Evolutionary conservation across 176 grass and related monocot genomes (phyloP).

Genomic region (Canna indica): DNA sequence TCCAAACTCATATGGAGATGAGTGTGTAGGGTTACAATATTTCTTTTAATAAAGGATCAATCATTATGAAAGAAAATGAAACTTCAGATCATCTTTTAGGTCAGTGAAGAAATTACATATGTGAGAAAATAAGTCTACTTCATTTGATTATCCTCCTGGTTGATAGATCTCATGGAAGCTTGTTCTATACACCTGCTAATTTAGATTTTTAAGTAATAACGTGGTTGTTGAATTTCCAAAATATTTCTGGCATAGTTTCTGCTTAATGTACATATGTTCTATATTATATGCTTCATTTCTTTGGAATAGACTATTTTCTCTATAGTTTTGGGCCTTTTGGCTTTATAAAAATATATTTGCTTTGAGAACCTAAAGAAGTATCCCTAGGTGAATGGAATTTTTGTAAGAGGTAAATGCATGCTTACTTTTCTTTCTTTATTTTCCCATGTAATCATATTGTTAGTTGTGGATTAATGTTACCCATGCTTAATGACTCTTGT

Average conservation of each 20-base stretch:
- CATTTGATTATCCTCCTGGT: neutral
- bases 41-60: neutral
- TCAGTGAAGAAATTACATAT: neutral
- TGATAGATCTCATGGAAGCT: neutral
- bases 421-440: neutral
- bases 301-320: neutral
- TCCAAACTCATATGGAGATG: neutral
- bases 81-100: neutral
- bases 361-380: neutral
- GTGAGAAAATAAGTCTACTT: neutral
- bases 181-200: neutral
- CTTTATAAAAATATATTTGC: too few species aligned
- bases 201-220: neutral
- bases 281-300: too few species aligned
- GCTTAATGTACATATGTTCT: too few species aligned
- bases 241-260: too few species aligned
- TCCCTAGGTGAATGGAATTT: neutral
- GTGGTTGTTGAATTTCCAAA: neutral
- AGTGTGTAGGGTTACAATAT: neutral
- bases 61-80: neutral
- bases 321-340: too few species aligned
- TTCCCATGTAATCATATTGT: neutral
- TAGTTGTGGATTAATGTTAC: neutral
- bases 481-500: neutral
- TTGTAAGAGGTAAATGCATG: neutral